Evolutionary conservation across 208 protist species (phyloP), one percentile per base, ranked within the genome.

Genomic region (Leishmania tarentolae): DNA sequence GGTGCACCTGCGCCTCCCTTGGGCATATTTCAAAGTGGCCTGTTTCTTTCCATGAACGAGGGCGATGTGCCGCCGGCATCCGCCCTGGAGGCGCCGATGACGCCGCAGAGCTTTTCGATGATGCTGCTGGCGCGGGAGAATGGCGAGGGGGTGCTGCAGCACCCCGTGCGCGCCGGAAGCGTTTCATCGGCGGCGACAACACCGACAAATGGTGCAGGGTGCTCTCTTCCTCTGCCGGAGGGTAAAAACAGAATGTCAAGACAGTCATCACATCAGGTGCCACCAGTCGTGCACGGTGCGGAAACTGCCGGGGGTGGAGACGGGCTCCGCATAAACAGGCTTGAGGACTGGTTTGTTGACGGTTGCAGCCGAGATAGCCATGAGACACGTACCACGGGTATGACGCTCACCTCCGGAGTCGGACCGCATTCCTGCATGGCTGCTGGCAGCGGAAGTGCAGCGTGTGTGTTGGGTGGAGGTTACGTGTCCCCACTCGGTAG

Each of bases 41-140:
- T 85, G n/a, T 74, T 84, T 52, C 75, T 84, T 37, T 78, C 78
- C 37, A 42, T 81, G 19, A 79, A 88, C 21, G 65, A 79, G 28
- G 81, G 83, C 17, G 76, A 88, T 21, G 86, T 79, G 44, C 13
- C 78, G 56, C 73, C 40, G 72, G 17, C 78, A 0, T 28, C 52
- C 44, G 79, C 85, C 35, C 50, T 87, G 70, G 85, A 88, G 65
- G 87, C 75, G 57, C 89, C 89, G 37, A 92, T 92, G 84, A 92
- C 89, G 31, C 85, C 87, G n/a, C 83, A 90, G 73, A 86, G 85
- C 50, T 92, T 86, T 75, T 89, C 84, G 0, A 85, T 84, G 21
- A 66, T 90, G 72, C 6, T 79, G 35, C 80, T 80, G 71, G 76
- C 56, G 6, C 80, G 77, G 42, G 76, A 79, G 53, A 69, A 24